phyloP scores from a whole-genome alignment of 2,329 filamentous ascomycete species.

The Cadophora sp. region DNA sequence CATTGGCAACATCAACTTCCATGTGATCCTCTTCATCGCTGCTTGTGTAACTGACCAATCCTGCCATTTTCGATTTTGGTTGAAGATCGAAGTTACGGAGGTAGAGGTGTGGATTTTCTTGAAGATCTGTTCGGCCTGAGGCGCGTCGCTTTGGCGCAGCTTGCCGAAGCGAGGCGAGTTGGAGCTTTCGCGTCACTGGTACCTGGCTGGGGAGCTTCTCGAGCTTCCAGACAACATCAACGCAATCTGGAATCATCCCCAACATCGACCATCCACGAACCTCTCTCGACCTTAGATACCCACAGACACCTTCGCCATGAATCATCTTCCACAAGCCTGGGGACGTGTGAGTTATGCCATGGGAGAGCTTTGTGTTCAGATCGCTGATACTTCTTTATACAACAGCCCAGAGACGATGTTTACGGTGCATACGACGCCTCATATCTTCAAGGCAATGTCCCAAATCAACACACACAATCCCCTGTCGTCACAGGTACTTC shows the following conservation, averaged over 20 bases:
- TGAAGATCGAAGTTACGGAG: neutral
- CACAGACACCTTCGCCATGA: constrained; percentile 55
- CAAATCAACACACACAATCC: constrained; percentile 86
- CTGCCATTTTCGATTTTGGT: constrained; percentile 39
- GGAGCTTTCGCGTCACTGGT: constrained; percentile 33
- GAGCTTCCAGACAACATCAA: constrained; percentile 16
- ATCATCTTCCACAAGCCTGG: constrained; percentile 77
- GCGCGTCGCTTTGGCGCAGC: neutral
- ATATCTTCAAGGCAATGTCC: constrained; percentile 75
- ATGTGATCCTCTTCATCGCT: constrained; percentile 47
- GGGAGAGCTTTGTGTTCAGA: constrained; percentile 26
- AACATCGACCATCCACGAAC: constrained; percentile 23
- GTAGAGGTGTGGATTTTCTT: neutral
- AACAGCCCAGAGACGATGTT: constrained; percentile 92
- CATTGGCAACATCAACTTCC: constrained; percentile 26
- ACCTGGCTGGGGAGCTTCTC: constrained; percentile 27
- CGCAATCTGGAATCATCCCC: constrained; percentile 9
- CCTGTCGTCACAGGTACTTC: constrained; percentile 97
- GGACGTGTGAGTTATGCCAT: constrained; percentile 63
- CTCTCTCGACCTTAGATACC: constrained; percentile 16
- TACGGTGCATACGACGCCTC: constrained; percentile 93
- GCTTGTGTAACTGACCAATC: constrained; percentile 48
- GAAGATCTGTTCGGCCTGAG: constrained; percentile 23
- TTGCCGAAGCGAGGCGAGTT: neutral
- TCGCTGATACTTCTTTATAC: constrained; percentile 46